Conservation (phyloP, 441 rosid species). For the Omphalea diandra region DNA sequence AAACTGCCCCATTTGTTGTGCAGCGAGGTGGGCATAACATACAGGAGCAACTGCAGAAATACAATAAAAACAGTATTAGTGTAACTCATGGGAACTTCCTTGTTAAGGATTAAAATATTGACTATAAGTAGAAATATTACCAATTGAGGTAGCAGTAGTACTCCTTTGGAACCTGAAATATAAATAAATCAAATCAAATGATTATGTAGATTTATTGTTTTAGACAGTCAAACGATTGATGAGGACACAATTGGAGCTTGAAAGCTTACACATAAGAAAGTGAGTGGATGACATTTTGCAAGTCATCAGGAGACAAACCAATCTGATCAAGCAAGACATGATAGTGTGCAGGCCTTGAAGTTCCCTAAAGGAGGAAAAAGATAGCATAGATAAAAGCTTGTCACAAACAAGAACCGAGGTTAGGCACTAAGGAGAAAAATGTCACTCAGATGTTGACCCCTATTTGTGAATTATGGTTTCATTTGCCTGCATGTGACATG, state of each 20-base stretch:
- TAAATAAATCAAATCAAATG: neutral
- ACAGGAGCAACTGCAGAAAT: conserved; percentile 76
- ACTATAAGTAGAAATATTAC: conserved; percentile 34
- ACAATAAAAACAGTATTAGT: neutral
- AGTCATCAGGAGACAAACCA: conserved; percentile 70
- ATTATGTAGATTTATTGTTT: neutral
- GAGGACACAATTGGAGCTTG: neutral
- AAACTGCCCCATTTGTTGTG: conserved; percentile 73
- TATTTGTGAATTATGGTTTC: neutral
- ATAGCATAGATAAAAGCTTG: neutral
- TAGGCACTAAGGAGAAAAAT: neutral
- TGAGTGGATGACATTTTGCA: conserved; percentile 70
- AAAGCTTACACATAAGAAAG: conserved; percentile 81
- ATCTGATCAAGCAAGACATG: conserved; percentile 88
- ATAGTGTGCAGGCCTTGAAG: conserved; percentile 90
- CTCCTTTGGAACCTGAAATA: conserved; percentile 81
- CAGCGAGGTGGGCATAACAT: conserved; percentile 90
- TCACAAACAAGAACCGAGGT: neutral
- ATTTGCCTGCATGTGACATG: neutral
- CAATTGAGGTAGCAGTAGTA: conserved; percentile 74
- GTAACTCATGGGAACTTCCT: neutral
- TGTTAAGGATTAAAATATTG: neutral
- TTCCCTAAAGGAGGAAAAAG: conserved; percentile 48
- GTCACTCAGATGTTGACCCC: too few relatives aligned
- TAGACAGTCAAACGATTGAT: neutral